Base-by-base conservation (phyloP, 2,329 filamentous ascomycete species). In the Phyllosticta citribraziliensis region DNA sequence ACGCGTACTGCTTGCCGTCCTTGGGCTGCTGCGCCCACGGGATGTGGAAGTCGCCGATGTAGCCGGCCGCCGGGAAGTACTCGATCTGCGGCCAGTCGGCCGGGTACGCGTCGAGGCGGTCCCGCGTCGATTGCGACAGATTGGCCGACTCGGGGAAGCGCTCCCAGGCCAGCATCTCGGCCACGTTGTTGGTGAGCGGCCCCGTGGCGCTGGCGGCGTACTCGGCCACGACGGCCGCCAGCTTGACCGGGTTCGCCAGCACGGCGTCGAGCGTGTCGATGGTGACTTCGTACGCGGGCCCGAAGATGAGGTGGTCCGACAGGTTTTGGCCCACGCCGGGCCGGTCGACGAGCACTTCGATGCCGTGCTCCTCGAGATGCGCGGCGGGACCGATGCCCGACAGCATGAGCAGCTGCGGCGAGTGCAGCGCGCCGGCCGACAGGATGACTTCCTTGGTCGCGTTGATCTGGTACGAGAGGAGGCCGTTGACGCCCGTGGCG, bases 381-480 rank as follows among this genome's bases (percentile, higher is more conserved):
- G 57, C 63, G 0, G 52, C 58, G 11, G 67, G 68, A 4, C 75
- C 74, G 22, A 76, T 66, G 6, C 74, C 74, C 12, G 71, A 74
- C 0, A 75, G 62, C 68, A 74, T 72, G 65, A 69, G 68, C 0
- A 72, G 66, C 58, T 78, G 75, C 0, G 76, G 77, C 1, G 73
- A 76, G 47, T 75, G 73, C 62, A 77, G 76, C 1, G 70, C 69
- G 20, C 76, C 77, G 0, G 75, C 76, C 0, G 76, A 76, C 0
- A 79, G 60, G 25, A 80, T 76, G 24, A 79, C 73, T 64, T 79
- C 76, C 51, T 75, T 73, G 12, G 66, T 70, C 1, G 74, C 74
- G 0, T 55, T 63, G 9, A 70, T 62, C n/a, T 52, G 64, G 19
- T 65, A 68, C 2, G 27, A 19, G 11, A 52, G 17, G 20, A 53